These are phyloP conservation scores for Pleurotus eryngii DNA, from an alignment of 768 basidiomycete species.

Conservation along the genomic window DNA sequence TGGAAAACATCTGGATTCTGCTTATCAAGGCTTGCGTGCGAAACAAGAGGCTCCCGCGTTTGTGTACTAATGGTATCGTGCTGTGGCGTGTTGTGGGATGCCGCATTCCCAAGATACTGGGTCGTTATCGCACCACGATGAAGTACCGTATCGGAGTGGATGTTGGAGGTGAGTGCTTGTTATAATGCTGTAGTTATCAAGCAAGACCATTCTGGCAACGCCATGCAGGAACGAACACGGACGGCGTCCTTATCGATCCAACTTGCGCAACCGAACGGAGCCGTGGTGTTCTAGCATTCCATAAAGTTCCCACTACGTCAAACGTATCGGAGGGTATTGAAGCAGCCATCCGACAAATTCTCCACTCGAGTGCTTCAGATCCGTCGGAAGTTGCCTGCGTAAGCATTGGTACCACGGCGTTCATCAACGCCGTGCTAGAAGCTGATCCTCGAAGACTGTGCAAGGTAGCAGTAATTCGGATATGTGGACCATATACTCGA, in stretches of 20 bases:
- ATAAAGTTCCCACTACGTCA: slow-evolving; percentile 53
- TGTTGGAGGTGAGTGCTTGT: background rate
- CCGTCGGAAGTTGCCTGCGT: slow-evolving; percentile 40
- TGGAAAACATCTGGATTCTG: no score
- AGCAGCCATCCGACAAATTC: slow-evolving; percentile 41
- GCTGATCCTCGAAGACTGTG: slow-evolving; percentile 47
- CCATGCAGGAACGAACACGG: slow-evolving; percentile 30
- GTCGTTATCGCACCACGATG: background rate
- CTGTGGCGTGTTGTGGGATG: no score
- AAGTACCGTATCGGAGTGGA: slow-evolving; percentile 4
- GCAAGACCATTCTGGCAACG: background rate
- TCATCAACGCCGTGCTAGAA: slow-evolving; percentile 61
- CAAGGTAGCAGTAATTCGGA: slow-evolving; percentile 61
- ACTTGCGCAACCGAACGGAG: slow-evolving; percentile 23
- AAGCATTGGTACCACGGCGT: slow-evolving; percentile 63
- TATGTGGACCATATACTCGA: slow-evolving; percentile 58
- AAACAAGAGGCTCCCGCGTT: no score
- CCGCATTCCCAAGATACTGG: no score
- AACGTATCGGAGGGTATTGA: slow-evolving; percentile 61
- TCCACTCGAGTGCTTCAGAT: slow-evolving; percentile 34
- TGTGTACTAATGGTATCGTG: no score
- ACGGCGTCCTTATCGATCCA: slow-evolving; percentile 30
- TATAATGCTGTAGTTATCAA: background rate
- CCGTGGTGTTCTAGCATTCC: slow-evolving; percentile 33
- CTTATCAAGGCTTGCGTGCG: no score